Evolutionary conservation across 1,284 basidiomycete species (phyloP).

Genomic region (Moesziomyces parantarcticus): DNA sequence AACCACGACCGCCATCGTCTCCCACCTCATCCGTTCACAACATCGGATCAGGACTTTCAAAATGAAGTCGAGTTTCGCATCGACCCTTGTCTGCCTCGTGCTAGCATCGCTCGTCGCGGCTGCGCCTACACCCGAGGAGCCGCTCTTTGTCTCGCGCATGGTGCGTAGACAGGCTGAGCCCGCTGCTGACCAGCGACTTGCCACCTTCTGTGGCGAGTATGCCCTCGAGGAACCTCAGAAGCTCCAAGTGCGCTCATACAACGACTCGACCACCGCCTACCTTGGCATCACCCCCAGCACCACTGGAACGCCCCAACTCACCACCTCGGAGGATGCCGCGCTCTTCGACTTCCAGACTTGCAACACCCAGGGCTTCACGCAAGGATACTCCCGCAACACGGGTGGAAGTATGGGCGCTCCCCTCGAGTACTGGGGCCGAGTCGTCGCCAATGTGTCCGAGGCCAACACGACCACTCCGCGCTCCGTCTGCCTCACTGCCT

Average conservation of each 20-base stretch:
- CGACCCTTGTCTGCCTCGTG: conserved; percentile 13
- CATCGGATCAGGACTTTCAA: neutral
- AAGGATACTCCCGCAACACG: conserved; percentile 31
- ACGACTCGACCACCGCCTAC: conserved; percentile 14
- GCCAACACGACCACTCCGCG: neutral
- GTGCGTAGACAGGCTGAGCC: conserved; percentile 6
- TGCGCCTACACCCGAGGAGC: conserved; percentile 20
- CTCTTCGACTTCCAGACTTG: conserved; percentile 32
- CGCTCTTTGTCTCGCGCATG: conserved; percentile 32
- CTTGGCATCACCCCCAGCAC: conserved; percentile 3
- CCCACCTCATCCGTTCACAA: neutral
- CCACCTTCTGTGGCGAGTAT: conserved; percentile 18
- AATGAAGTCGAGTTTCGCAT: conserved; percentile 20
- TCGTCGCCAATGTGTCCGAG: conserved; percentile 14
- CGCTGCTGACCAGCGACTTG: neutral
- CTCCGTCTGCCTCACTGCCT: conserved; percentile 16
- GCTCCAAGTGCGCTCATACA: conserved; percentile 23
- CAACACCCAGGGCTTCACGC: conserved; percentile 31
- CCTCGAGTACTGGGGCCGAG: conserved; percentile 37
- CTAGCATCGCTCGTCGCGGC: conserved; percentile 7
- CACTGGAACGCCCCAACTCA: neutral
- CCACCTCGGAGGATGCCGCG: conserved; percentile 2
- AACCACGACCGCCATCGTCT: neutral
- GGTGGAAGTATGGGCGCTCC: conserved; percentile 33
- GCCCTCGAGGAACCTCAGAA: conserved; percentile 17